Conservation (phyloP, 2,329 filamentous ascomycete genomes). For the Aspergillus neotritici region DNA sequence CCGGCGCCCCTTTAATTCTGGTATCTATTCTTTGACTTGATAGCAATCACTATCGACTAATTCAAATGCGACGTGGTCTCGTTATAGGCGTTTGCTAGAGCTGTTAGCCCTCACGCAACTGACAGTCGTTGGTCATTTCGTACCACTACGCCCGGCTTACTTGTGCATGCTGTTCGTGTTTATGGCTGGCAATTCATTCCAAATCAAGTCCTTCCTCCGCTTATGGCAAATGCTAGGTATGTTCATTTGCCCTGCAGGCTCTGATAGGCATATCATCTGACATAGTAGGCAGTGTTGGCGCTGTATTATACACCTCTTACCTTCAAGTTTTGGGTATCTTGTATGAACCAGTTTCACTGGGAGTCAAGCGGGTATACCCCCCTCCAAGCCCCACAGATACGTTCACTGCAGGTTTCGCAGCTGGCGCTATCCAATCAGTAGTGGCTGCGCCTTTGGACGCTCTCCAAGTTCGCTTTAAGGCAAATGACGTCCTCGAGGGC, state of each 20-base stretch:
- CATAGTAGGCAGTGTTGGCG: slow-evolving; percentile 46
- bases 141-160: slow-evolving; percentile 56
- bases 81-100: slow-evolving; percentile 54
- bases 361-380: slow-evolving; percentile 55
- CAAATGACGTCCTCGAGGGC: slow-evolving; percentile 54
- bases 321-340: slow-evolving; percentile 54
- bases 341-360: slow-evolving; percentile 53
- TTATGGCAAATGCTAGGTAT: slow-evolving; percentile 57
- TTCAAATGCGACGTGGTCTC: no score
- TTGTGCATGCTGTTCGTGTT: slow-evolving; percentile 56
- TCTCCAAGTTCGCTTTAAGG: slow-evolving; percentile 56
- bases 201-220: slow-evolving; percentile 58
- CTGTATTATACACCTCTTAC: slow-evolving; percentile 59
- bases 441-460: slow-evolving; percentile 60
- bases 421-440: slow-evolving; percentile 56
- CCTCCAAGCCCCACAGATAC: slow-evolving; percentile 50
- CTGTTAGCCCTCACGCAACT: slow-evolving; percentile 52
- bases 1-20: slow-evolving; percentile 5
- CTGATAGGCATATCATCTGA: neutral
- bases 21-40: slow-evolving; percentile 4
- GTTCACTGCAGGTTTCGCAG: slow-evolving; percentile 55
- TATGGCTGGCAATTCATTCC: slow-evolving; percentile 61
- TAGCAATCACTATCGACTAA: neutral
- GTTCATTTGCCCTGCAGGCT: slow-evolving; percentile 10
- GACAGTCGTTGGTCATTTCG: slow-evolving; percentile 53